Evolutionary conservation across 2,329 filamentous ascomycete species (phyloP).

Genomic region (Leptographium procerum): DNA sequence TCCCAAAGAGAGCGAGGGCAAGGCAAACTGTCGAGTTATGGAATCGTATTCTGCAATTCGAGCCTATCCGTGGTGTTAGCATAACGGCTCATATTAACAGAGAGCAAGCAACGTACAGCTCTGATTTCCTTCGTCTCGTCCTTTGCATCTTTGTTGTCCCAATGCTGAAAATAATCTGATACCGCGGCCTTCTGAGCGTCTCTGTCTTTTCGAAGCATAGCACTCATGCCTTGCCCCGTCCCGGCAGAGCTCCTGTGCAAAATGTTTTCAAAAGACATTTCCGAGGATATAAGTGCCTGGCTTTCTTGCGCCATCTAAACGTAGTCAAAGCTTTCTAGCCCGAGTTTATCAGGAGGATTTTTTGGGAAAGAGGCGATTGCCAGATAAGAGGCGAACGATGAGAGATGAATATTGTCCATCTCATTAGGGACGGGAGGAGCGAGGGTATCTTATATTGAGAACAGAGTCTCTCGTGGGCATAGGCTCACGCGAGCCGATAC

Average conservation of each 20-base stretch:
- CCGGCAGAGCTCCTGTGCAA: neutral
- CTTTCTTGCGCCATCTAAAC: neutral
- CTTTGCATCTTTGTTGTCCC: conserved; percentile 66
- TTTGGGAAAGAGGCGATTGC: too few relatives aligned
- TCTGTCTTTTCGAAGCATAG: conserved; percentile 7
- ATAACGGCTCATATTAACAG: too few relatives aligned
- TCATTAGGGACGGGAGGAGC: too few relatives aligned
- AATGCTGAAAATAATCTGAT: conserved; percentile 94
- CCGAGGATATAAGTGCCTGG: neutral
- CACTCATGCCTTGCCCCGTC: neutral
- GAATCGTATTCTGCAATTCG: neutral
- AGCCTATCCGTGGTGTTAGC: neutral
- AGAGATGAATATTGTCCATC: too few relatives aligned
- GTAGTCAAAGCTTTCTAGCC: too few relatives aligned
- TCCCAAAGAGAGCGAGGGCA: neutral
- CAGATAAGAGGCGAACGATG: too few relatives aligned
- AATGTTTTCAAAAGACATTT: neutral
- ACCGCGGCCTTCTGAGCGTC: conserved; percentile 68
- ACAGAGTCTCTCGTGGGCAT: too few relatives aligned
- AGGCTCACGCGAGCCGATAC: too few relatives aligned
- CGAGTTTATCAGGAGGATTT: too few relatives aligned
- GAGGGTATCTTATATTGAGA: too few relatives aligned
- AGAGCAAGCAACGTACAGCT: too few relatives aligned
- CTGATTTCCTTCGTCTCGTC: neutral
- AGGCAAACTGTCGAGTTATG: neutral